Evolutionary conservation across 257 asterid genomes (phyloP).

Genomic region (Solanum clarkiae): DNA sequence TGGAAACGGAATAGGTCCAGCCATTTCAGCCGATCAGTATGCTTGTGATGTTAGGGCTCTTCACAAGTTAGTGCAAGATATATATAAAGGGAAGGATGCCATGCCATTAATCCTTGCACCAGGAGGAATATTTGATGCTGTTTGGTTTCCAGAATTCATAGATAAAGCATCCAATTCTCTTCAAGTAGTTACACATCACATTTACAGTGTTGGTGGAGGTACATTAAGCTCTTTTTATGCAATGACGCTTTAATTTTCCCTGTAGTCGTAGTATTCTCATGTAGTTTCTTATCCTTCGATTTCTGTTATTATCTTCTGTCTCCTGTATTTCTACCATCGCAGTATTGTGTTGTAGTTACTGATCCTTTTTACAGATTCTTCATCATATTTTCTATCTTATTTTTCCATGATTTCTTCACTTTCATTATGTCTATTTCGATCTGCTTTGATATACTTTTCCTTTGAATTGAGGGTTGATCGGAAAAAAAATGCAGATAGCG

Average conservation of each 20-base stretch:
- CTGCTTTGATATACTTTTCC: neutral
- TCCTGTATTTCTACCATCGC: neutral
- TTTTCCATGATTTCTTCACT: neutral
- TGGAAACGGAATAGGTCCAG: slow-evolving; percentile 63
- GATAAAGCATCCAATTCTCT: slow-evolving; percentile 32
- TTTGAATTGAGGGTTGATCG: neutral
- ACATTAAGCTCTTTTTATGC: neutral
- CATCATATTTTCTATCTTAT: neutral
- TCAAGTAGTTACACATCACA: slow-evolving; percentile 73
- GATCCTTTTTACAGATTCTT: neutral
- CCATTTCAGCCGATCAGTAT: slow-evolving; percentile 62
- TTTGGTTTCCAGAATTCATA: slow-evolving; percentile 47
- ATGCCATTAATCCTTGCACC: slow-evolving; percentile 73
- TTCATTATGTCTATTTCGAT: neutral
- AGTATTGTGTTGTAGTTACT: neutral
- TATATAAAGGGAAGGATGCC: slow-evolving; percentile 24
- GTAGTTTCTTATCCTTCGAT: neutral
- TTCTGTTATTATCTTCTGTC: neutral
- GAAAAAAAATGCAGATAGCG: too few species aligned
- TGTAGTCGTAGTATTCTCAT: neutral
- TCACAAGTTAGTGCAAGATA: slow-evolving; percentile 29
- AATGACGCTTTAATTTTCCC: neutral
- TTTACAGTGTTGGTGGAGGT: slow-evolving; percentile 94
- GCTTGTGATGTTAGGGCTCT: slow-evolving; percentile 38
- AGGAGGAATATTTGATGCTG: slow-evolving; percentile 62